Conservation (phyloP, 352 stramenopile genomes). For the Globisporangium ultimum region DNA sequence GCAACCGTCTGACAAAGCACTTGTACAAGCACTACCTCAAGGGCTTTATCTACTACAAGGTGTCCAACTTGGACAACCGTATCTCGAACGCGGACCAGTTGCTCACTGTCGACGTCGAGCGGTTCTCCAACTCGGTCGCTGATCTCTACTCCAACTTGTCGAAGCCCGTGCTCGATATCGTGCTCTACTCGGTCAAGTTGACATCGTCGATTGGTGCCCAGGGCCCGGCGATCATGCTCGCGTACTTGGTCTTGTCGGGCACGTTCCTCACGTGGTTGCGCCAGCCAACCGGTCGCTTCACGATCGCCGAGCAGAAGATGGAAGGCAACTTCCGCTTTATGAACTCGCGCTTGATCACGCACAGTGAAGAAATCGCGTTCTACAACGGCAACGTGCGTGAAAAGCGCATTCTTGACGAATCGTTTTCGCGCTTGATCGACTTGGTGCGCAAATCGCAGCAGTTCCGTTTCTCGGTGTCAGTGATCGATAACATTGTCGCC, state of each 20-base stretch:
- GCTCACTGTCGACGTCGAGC: constrained; percentile 84
- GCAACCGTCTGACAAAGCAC: constrained; percentile 72
- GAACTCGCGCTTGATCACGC: constrained; percentile 85
- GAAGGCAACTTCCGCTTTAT: constrained; percentile 86
- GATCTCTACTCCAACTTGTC: constrained; percentile 89
- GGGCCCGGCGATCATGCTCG: constrained; percentile 61
- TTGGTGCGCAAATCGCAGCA: constrained; percentile 73
- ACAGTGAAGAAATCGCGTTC: constrained; percentile 90
- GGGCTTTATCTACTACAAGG: constrained; percentile 89
- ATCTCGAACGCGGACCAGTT: constrained; percentile 88
- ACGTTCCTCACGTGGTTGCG: constrained; percentile 73
- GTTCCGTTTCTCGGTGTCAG: constrained; percentile 81
- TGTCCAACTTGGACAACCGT: constrained; percentile 87
- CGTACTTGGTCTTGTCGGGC: constrained; percentile 66
- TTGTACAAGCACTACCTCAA: constrained; percentile 86
- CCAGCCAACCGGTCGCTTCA: constrained; percentile 74
- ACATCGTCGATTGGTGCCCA: constrained; percentile 70
- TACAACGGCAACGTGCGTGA: constrained; percentile 89
- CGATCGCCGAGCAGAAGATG: constrained; percentile 76
- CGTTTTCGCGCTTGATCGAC: constrained; percentile 57
- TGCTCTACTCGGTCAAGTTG: constrained; percentile 69
- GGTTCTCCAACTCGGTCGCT: constrained; percentile 76
- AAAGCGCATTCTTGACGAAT: constrained; percentile 69
- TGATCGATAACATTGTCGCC: constrained; percentile 84
- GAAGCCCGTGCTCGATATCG: constrained; percentile 84